These are phyloP conservation scores for Phytopythium aichiense DNA, from an alignment of 352 stramenopile genomes.

Conservation along the genomic window DNA sequence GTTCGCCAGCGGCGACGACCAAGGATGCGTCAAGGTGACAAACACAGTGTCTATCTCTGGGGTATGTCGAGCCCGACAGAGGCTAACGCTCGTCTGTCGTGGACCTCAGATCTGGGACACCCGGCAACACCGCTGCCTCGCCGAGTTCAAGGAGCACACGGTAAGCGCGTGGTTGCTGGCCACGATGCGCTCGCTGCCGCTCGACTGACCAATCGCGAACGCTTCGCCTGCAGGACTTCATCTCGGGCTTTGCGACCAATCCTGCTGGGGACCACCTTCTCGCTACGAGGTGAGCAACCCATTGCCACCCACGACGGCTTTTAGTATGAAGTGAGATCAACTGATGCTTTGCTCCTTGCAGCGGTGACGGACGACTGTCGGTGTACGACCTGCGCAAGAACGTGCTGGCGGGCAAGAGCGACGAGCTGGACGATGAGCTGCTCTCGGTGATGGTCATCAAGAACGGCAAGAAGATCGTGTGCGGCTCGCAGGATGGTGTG, in stretches of 20 bases:
- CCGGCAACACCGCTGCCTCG: slow-evolving; percentile 76
- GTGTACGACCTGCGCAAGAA: slow-evolving; percentile 91
- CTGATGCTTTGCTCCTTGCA: slow-evolving; percentile 10
- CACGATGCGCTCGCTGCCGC: background rate
- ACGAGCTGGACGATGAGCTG: slow-evolving; percentile 81
- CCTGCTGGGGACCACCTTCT: slow-evolving; percentile 82
- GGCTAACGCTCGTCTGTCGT: background rate
- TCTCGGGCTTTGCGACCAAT: slow-evolving; percentile 90
- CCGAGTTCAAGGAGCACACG: slow-evolving; percentile 91
- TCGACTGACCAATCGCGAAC: background rate
- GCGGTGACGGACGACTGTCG: slow-evolving; percentile 89
- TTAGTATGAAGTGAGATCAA: too few species aligned
- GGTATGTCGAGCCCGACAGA: background rate
- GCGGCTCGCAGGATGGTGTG: slow-evolving; percentile 93
- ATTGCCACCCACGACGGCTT: too few species aligned
- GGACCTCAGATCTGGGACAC: slow-evolving; percentile 70
- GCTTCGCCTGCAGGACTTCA: slow-evolving; percentile 76
- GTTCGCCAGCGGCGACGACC: slow-evolving; percentile 76
- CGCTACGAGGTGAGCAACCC: slow-evolving; percentile 42
- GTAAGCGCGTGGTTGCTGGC: slow-evolving; percentile 17
- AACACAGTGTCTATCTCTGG: background rate
- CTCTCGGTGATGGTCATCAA: slow-evolving; percentile 76
- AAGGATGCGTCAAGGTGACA: slow-evolving; percentile 64
- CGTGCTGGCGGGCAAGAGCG: slow-evolving; percentile 70
- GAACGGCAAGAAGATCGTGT: slow-evolving; percentile 93